Base-by-base conservation (phyloP, 495 filamentous ascomycete genomes). In the Tuber calosporum region DNA sequence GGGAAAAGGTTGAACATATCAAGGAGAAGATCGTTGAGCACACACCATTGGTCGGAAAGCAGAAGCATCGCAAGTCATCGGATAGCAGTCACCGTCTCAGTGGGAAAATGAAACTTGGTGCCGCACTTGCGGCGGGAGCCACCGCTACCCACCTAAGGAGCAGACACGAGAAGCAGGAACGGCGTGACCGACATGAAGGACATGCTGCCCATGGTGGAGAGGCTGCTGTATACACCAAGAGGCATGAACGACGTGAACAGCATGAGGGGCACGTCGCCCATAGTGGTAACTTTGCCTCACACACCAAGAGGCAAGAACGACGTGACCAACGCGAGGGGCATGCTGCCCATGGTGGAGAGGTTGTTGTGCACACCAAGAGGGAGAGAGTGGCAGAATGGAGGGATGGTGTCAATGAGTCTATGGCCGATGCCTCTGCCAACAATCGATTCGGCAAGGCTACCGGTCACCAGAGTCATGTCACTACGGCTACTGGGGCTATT, bases 371-470 rank as follows among this genome's bases (percentile, higher is more conserved):
- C 37, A 68, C 74, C 6, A 68, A 71, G 20, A 68, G 68, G 20
- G 74, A 73, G 68, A 78, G 74, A 41, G 75, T 78, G 20, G 74
- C 76, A n/a, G 76, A 78, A 45, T 78, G 76, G 76, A 78, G 76
- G 37, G 76, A 77, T 41, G 76, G 70, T 42, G 68, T 78, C n/a
- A 71, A 41, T 26, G 75, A 78, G 45, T 75, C 72, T 15, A 62
- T 62, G 53, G 11, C 53, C 53, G 53, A 34, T 34, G 53, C 53
- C 26, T 19, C 53, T 34, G 40, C 45, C 11, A 70, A 66, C 36
- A 41, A 48, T 36, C 67, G 76, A 8, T 45, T 62, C n/a, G 75
- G 58, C 41, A 42, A 73, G 22, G 22, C 68, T 70, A 34, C 53
- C 3, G 53, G 53, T 26, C 53, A 34, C 53, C 53, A 62, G 53